Evolutionary conservation across 192 early-diverging fungal genomes (phyloP).

Genomic region (Rhizophagus sp.): DNA sequence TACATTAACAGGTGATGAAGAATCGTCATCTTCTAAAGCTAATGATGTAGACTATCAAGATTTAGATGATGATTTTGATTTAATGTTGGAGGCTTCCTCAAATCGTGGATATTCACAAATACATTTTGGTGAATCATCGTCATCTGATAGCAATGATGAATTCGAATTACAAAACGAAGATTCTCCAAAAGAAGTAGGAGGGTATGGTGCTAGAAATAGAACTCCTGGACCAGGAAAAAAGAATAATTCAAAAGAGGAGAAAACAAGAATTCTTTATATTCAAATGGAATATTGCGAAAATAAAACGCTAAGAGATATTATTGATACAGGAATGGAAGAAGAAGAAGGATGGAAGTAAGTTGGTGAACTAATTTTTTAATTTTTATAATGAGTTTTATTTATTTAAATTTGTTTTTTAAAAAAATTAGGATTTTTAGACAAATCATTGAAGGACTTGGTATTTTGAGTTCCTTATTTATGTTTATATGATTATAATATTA

Average conservation of each 20-base stretch:
- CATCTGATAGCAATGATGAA: background rate
- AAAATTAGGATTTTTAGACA: slow-evolving; percentile 72
- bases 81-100: slow-evolving; percentile 41
- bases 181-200: background rate
- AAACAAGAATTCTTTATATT: slow-evolving; percentile 77
- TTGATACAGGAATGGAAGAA: slow-evolving; percentile 75
- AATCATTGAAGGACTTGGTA: slow-evolving; percentile 79
- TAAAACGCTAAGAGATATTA: slow-evolving; percentile 83
- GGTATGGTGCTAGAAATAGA: background rate
- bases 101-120: slow-evolving; percentile 29
- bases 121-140: background rate
- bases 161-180: slow-evolving; percentile 9
- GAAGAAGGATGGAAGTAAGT: slow-evolving; percentile 70
- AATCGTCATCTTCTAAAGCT: background rate
- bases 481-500: background rate
- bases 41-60: slow-evolving; percentile 34
- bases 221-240: slow-evolving; percentile 3
- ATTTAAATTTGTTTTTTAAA: background rate
- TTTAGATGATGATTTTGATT: slow-evolving; percentile 40
- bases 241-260: slow-evolving; percentile 13
- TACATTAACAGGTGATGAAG: slow-evolving; percentile 28
- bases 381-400: background rate
- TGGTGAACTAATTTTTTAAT: background rate
- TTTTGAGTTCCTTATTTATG: background rate
- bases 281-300: slow-evolving; percentile 99